Base-by-base conservation (phyloP, 1,139 yeast species). In the Protomyces inouyei region DNA sequence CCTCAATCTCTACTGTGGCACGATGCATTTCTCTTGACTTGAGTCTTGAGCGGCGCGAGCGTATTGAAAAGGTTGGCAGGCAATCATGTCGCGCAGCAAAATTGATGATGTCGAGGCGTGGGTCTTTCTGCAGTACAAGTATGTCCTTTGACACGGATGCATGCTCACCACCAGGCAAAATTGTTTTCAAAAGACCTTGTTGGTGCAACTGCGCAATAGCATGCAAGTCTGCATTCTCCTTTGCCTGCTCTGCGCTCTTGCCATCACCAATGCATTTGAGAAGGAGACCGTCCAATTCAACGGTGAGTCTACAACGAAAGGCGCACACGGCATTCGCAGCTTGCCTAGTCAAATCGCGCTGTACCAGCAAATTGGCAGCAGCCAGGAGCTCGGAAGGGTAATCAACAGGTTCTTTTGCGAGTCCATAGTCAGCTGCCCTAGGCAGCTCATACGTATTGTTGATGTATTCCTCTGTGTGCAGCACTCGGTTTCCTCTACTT, bases 1-100 rank as follows among this genome's bases (percentile, higher is more conserved):
- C 57, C 8, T 56, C 54, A 12, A 59, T 55, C 5, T 51, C 51
- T n/a, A 37, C 55, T 9, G 28, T 45, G 36, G 54, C 57, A 18
- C 45, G 35, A 12, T 45, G 52, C 3, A 59, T 5, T 9, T 40
- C 14, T 25, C 55, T 43, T 40, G 52, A 38, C 57, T 35, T 46
- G 45, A 59, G 52, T 4, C 52, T 35, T 12, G 64, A 51, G 14
- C 56, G 52, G 3, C 61, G 52, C n/a, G 43, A 8, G 32, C 56
- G 63, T 9, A 36, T 37, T 35, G 46, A 46, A 18, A 65, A 57
- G n/a, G 21, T 46, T 16, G 67, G 64, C 23, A 65, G 38, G 16
- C 55, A 35, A 18, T 60, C 59, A 43, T 53, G 54, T 21, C 63
- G 61, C 12, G 61, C 65, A 5, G 57, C 57, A 54, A 51, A 61